Evolutionary conservation across 768 basidiomycete species (phyloP).

Genomic region (Mycena latifolia): DNA sequence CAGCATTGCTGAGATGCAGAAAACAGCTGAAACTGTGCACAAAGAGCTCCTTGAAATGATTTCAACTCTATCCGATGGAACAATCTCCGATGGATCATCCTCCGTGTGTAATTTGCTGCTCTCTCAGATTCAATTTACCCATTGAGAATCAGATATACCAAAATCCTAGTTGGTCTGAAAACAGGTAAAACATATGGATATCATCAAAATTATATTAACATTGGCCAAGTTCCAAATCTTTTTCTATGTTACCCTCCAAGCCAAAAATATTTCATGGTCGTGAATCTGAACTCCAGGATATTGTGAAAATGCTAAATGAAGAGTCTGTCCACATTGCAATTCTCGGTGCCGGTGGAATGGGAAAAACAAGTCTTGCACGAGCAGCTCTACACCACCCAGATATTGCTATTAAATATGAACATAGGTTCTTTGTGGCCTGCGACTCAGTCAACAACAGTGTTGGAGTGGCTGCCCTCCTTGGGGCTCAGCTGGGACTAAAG

Average conservation of each 20-base stretch:
- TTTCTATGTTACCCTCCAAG: not conserved
- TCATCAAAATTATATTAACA: not conserved
- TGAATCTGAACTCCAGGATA: no score
- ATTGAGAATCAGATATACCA: not conserved
- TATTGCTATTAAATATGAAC: not conserved
- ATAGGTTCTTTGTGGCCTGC: not conserved
- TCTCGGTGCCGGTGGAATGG: no score
- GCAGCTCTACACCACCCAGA: no score
- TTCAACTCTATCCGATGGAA: no score
- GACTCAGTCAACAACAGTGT: not conserved
- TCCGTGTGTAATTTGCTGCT: not conserved
- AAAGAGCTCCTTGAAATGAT: not conserved
- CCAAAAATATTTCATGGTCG: no score
- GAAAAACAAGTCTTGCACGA: no score
- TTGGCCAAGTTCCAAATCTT: not conserved
- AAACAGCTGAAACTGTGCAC: not conserved
- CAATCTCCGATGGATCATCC: no score
- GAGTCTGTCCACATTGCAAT: no score
- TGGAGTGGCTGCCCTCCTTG: not conserved
- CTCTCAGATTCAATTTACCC: not conserved
- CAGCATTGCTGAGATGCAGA: not conserved
- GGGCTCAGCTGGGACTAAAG: no score
- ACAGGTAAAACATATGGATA: not conserved
- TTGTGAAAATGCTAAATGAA: no score
- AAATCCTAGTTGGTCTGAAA: not conserved